Evolutionary conservation across 192 early-diverging fungal genomes (phyloP).

Genomic region (Phlyctochytrium planicorne): DNA sequence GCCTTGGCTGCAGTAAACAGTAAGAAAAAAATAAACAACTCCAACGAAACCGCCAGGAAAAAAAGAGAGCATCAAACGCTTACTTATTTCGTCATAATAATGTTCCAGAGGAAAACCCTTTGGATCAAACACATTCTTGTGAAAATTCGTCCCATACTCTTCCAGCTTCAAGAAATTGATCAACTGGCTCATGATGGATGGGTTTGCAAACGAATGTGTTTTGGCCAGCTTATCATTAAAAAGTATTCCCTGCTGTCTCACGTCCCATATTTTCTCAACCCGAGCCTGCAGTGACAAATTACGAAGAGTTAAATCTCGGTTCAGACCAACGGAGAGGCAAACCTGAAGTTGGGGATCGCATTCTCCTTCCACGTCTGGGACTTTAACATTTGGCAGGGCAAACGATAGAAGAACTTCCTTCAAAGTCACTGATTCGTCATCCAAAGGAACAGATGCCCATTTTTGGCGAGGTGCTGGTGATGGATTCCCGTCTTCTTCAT

Average conservation of each 20-base stretch:
- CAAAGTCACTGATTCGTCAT: too few relatives aligned
- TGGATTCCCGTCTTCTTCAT: too few relatives aligned
- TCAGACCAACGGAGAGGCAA: background rate
- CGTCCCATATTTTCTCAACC: conserved; percentile 70
- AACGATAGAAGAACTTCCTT: too few relatives aligned
- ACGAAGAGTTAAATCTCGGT: background rate
- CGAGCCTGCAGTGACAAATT: conserved; percentile 57
- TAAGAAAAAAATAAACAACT: too few relatives aligned
- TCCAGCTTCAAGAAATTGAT: conserved; percentile 81
- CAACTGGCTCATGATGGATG: conserved; percentile 83
- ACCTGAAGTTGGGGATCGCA: background rate
- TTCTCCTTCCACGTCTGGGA: background rate
- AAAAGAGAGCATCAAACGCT: conserved; percentile 13
- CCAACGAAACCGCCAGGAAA: too few relatives aligned
- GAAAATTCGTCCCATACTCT: conserved; percentile 79
- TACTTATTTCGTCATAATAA: conserved; percentile 63
- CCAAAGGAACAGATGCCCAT: too few relatives aligned
- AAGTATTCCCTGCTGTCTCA: conserved; percentile 65
- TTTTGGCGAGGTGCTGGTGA: too few relatives aligned
- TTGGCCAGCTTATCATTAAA: conserved; percentile 80
- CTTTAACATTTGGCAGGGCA: too few relatives aligned
- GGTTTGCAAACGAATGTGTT: conserved; percentile 90
- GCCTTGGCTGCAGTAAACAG: conserved; percentile 7
- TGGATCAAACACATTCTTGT: conserved; percentile 69
- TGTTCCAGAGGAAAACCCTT: conserved; percentile 52